These are phyloP conservation scores for Hypholoma sublateritium DNA, from an alignment of 768 basidiomycete species.

Conservation along the genomic window DNA sequence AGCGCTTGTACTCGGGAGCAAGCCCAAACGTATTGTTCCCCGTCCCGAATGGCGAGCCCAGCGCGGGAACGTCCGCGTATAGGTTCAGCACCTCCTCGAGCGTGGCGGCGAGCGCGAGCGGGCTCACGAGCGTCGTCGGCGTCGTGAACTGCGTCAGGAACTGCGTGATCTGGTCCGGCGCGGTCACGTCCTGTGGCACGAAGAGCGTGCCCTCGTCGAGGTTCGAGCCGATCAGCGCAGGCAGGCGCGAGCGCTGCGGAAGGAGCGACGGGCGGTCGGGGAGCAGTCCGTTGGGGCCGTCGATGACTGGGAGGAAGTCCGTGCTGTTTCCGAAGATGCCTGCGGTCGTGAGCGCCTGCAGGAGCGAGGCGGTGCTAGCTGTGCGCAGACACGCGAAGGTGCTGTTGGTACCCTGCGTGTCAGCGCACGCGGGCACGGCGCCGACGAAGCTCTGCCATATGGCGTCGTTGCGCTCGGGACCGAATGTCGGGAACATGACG, in stretches of 20 bases:
- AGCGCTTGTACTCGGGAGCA: constrained; percentile 24
- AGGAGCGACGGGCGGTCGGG: constrained; percentile 35
- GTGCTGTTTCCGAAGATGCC: constrained; percentile 7
- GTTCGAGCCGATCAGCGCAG: constrained; percentile 40
- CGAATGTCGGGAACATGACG: constrained; percentile 29
- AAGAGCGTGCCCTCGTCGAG: constrained; percentile 35
- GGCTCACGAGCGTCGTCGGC: constrained; percentile 22
- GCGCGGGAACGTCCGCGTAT: constrained; percentile 38
- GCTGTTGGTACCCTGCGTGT: constrained; percentile 12
- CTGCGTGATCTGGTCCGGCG: constrained; percentile 21
- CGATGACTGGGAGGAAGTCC: constrained; percentile 31
- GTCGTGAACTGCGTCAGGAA: constrained; percentile 20
- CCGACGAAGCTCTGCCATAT: constrained; percentile 35
- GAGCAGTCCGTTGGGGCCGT: constrained; percentile 35
- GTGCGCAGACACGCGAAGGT: constrained; percentile 32
- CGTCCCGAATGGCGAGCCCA: constrained; percentile 43
- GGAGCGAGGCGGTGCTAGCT: constrained; percentile 5
- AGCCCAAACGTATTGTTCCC: constrained; percentile 42
- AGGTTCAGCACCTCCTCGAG: constrained; percentile 26
- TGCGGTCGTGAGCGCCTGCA: constrained; percentile 2
- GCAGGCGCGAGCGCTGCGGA: constrained; percentile 21
- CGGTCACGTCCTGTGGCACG: constrained; percentile 18
- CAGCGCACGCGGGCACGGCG: constrained; percentile 28
- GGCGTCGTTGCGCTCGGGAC: constrained; percentile 24
- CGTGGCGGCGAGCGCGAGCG: constrained; percentile 9